These are phyloP conservation scores for Aechmea fasciata DNA, from an alignment of 176 grass and related monocot genomes.

Conservation along the genomic window DNA sequence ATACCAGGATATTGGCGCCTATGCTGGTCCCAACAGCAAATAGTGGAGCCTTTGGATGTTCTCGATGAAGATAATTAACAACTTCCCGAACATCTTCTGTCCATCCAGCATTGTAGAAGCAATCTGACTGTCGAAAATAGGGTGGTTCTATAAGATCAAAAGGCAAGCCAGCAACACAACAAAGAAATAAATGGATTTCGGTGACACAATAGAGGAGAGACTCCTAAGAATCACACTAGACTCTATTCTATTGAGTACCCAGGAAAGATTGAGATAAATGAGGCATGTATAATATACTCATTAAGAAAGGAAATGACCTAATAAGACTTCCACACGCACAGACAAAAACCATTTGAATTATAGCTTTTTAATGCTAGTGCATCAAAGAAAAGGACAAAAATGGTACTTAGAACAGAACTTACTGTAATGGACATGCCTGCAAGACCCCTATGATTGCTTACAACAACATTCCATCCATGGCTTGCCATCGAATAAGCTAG, in stretches of 20 bases:
- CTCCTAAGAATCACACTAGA: too few relatives aligned
- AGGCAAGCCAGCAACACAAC: background rate
- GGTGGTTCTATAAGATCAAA: background rate
- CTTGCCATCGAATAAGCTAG: slow-evolving; percentile 57
- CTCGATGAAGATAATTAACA: slow-evolving; percentile 69
- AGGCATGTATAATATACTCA: background rate
- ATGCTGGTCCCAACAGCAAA: slow-evolving; percentile 96
- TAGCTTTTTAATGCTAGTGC: background rate
- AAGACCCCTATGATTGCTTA: slow-evolving; percentile 89
- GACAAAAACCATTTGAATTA: background rate
- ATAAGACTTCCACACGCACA: background rate
- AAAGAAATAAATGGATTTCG: background rate
- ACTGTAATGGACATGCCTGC: slow-evolving; percentile 90
- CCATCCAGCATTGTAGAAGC: slow-evolving; percentile 93
- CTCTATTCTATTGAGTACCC: too few relatives aligned
- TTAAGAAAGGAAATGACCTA: background rate
- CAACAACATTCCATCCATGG: slow-evolving; percentile 85
- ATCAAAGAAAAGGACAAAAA: background rate
- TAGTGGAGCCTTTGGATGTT: slow-evolving; percentile 57
- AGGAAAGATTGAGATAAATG: background rate
- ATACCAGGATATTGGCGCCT: slow-evolving; percentile 95
- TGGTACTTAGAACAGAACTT: slow-evolving; percentile 29
- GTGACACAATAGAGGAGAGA: background rate
- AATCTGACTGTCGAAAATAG: slow-evolving; percentile 56
- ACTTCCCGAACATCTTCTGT: slow-evolving; percentile 79